phyloP scores from a whole-genome alignment of 2,329 filamentous ascomycete species.

The Talaromyces verruculosus region DNA sequence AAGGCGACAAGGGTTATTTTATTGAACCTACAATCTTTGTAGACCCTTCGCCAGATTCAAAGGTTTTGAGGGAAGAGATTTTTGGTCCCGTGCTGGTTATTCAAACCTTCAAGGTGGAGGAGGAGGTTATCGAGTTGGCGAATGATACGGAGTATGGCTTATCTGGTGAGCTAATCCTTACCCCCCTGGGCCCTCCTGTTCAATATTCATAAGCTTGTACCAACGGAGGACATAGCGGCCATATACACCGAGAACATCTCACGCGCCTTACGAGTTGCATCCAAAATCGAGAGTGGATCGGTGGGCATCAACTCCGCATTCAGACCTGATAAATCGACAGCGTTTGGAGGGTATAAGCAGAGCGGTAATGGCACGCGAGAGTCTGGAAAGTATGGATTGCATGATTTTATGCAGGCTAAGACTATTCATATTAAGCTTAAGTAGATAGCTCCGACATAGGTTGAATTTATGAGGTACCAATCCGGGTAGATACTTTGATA shows the following conservation, averaged over 20 bases:
- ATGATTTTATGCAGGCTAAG: constrained; percentile 69
- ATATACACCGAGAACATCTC: constrained; percentile 26
- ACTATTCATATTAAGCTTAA: constrained; percentile 46
- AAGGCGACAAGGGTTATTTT: constrained; percentile 20
- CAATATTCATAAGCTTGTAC: background rate
- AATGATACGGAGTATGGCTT: constrained; percentile 26
- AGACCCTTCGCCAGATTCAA: background rate
- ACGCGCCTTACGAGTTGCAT: constrained; percentile 21
- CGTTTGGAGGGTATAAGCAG: constrained; percentile 77
- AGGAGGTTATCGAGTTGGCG: constrained; percentile 25
- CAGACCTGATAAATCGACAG: constrained; percentile 29
- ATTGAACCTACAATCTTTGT: constrained; percentile 23
- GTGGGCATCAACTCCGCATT: constrained; percentile 28
- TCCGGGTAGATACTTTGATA: no score
- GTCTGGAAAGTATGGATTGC: constrained; percentile 65
- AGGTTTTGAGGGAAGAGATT: constrained; percentile 21
- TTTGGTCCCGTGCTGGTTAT: constrained; percentile 24
- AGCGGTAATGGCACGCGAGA: constrained; percentile 72
- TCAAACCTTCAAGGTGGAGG: constrained; percentile 20
- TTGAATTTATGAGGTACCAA: background rate
- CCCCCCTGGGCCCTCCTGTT: background rate
- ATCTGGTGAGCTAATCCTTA: constrained; percentile 1
- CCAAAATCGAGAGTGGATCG: constrained; percentile 25
- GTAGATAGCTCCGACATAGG: background rate
- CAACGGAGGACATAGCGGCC: background rate